Conservation (phyloP, 208 protist genomes). For the Acanthamoeba sp. region DNA sequence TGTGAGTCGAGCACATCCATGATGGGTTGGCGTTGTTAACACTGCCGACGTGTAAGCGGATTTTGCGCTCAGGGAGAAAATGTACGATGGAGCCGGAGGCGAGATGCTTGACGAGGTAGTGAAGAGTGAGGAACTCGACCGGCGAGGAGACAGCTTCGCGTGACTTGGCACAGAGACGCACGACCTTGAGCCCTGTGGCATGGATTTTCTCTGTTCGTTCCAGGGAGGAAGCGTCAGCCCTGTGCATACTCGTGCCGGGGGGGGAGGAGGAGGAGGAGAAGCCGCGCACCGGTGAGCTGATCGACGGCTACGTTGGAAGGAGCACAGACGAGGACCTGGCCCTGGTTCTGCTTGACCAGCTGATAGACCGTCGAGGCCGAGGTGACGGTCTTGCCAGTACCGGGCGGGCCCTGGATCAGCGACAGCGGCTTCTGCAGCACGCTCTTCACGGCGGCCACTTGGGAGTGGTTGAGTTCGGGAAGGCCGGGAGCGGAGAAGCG, state of each 20-base stretch:
- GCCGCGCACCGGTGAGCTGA: constrained; percentile 89
- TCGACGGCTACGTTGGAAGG: constrained; percentile 98
- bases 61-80: too few species aligned
- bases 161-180: constrained; percentile 95
- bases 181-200: constrained; percentile 94
- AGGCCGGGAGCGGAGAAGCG: constrained; percentile 89
- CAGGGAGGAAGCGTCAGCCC: not conserved
- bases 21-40: not conserved
- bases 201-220: constrained; percentile 93
- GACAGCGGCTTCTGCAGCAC: constrained; percentile 91
- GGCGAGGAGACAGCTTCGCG: constrained; percentile 91
- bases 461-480: constrained; percentile 95
- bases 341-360: constrained; percentile 86
- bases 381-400: constrained; percentile 98
- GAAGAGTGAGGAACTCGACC: constrained; percentile 94
- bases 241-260: not conserved
- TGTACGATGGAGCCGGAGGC: constrained; percentile 32
- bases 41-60: not conserved
- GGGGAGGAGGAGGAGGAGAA: too few species aligned
- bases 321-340: constrained; percentile 94
- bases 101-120: constrained; percentile 92
- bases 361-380: constrained; percentile 96
- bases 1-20: not conserved
- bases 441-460: constrained; percentile 90
- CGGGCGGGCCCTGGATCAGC: constrained; percentile 96